Percentiles rank a stretch among this genome's conserved stretches.
Conservation (phyloP, 1,139 yeast genomes). For the Candida sp. region DNA sequence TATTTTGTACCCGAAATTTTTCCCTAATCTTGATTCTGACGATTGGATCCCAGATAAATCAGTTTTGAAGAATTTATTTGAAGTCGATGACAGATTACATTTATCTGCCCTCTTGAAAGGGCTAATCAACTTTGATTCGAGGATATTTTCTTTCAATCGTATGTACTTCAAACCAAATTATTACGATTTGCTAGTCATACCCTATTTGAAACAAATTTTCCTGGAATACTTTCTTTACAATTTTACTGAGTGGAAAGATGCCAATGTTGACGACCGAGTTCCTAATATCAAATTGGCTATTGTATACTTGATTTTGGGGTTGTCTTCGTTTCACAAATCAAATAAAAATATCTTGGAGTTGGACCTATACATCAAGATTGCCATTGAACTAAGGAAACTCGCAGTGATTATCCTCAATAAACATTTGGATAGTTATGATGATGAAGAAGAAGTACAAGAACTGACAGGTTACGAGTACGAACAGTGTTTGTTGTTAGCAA, state of each 20-base stretch:
- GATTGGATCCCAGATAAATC: conserved; percentile 34
- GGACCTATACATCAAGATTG: conserved; percentile 10
- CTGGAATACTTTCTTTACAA: conserved; percentile 27
- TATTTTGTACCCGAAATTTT: conserved; percentile 45
- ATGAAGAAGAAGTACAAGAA: conserved; percentile 11
- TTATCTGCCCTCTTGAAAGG: conserved; percentile 16
- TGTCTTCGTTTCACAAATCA: conserved; percentile 21
- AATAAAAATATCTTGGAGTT: conserved; percentile 2
- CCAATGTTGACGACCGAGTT: conserved; percentile 7
- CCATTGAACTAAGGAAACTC: conserved; percentile 38
- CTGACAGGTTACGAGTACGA: conserved; percentile 16
- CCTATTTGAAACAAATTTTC: conserved; percentile 26
- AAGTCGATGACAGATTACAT: conserved; percentile 8
- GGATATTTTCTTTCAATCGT: conserved; percentile 22
- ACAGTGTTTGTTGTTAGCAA: conserved; percentile 22
- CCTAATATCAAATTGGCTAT: conserved; percentile 21
- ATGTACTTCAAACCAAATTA: conserved; percentile 18
- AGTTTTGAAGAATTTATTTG: conserved; percentile 15
- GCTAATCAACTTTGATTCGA: conserved; percentile 15
- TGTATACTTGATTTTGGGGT: conserved; percentile 22
- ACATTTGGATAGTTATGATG: conserved; percentile 44
- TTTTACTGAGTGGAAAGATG: conserved; percentile 15
- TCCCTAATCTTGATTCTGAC: conserved; percentile 43
- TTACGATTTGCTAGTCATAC: conserved; percentile 28
- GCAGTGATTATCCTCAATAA: conserved; percentile 32